A percentile compares a stretch with the other conserved stretches of the same genome.
Evolutionary conservation across 768 basidiomycete genomes (phyloP).

Genomic region (Mycena epipterygia): DNA sequence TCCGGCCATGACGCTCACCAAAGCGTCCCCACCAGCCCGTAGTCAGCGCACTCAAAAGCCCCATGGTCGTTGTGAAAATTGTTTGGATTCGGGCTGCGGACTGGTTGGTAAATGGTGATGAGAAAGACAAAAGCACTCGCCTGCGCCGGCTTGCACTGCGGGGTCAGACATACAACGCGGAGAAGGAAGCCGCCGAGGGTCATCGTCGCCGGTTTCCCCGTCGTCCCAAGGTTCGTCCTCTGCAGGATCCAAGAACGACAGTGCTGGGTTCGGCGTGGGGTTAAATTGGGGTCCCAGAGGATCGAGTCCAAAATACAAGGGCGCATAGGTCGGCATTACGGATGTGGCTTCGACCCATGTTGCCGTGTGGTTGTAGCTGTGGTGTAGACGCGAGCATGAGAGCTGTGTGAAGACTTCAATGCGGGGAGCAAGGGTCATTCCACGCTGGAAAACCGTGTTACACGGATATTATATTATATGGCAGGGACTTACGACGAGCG

Average conservation of each 20-base stretch:
- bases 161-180: conserved; percentile 58
- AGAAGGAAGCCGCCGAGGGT: conserved; percentile 57
- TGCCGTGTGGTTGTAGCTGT: conserved; percentile 57
- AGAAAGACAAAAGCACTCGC: neutral
- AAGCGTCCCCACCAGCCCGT: conserved; percentile 93
- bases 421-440: conserved; percentile 90
- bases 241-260: conserved; percentile 5
- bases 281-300: conserved; percentile 32
- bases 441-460: conserved; percentile 63
- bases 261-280: neutral
- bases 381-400: conserved; percentile 73
- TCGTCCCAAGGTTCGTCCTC: conserved; percentile 34
- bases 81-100: conserved; percentile 76
- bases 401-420: conserved; percentile 88
- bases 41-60: conserved; percentile 84
- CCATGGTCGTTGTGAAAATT: conserved; percentile 84
- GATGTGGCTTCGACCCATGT: conserved; percentile 8
- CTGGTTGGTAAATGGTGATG: neutral
- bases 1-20: conserved; percentile 85
- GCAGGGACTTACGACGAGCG: conserved; percentile 69
- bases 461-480: neutral
- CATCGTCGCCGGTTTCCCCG: conserved; percentile 32
- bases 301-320: conserved; percentile 30
- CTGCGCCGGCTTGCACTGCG: conserved; percentile 66
- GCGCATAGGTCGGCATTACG: conserved; percentile 23